Evolutionary conservation across 208 protist genomes (phyloP), one percentile per base, ranked within the genome.

Genomic region (Porcisia deanei): DNA sequence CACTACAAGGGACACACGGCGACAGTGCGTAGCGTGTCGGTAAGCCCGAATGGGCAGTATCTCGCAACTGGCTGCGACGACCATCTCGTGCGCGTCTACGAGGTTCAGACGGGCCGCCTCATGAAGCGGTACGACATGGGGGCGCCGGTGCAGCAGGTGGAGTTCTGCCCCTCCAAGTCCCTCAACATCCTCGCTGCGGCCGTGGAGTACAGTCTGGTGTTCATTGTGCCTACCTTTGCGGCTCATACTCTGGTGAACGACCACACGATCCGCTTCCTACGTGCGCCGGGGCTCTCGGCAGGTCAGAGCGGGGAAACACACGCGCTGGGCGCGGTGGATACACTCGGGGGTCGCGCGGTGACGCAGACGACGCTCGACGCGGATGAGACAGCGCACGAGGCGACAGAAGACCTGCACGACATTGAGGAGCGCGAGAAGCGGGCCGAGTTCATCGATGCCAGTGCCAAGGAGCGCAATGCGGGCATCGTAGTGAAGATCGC

Each of bases 51-150:
- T 60, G 99, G 99, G 34, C 98, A 99, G 85, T 99, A 94, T 85
- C 91, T 99, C 45, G 98, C 97, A 16, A 99, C 98, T 0, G 98
- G 89, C 77, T 98, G 96, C 55, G 97, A 99, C 74, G 99, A 99
- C 82, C 88, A 98, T 59, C 97, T 98, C 43, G 92, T 99, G 12
- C 93, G 98, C 37, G 87, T 99, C 47, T 99, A 95, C 93, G 99
- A 99, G 84, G 92, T 99, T 25, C 70, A 86, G n/a, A 99, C 98
- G 39, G 99, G 98, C 7, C 91, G 98, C 41, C 98, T 99, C 61
- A 88, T 98, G 87, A 95, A 94, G 75, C 90, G 91, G 39, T 98
- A 97, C 60, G 89, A 97, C 78, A 89, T 98, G 18, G 90, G 90
- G 18, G 87, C 91, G n/a, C 93, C 90, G 37, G 91, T 97, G 77